phyloP scores from a whole-genome alignment of 306 rosid genomes.

The Pyrus communis region DNA sequence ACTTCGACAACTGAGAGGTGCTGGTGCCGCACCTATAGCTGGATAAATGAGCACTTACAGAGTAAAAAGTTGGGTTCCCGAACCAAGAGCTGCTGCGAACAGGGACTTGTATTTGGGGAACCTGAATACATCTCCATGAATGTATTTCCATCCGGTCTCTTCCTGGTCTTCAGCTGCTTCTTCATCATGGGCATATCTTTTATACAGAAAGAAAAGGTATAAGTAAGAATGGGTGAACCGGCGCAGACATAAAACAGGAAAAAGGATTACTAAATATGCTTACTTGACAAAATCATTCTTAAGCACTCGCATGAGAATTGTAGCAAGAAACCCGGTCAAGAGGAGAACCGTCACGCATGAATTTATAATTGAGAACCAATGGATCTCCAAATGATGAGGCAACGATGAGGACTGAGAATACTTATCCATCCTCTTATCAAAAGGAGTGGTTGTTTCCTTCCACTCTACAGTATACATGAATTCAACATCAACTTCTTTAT shows the following conservation, averaged over 20 bases:
- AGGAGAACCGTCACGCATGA: conserved; percentile 85
- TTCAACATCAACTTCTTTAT: conserved; percentile 51
- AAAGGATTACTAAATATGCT: conserved; percentile 13
- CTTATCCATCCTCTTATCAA: conserved; percentile 83
- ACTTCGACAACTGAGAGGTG: not conserved
- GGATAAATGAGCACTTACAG: conserved; percentile 26
- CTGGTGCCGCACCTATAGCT: not conserved
- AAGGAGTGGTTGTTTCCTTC: conserved; percentile 68
- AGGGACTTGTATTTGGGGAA: conserved; percentile 35
- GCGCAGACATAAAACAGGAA: not conserved
- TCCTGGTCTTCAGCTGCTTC: conserved; percentile 52
- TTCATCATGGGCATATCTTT: conserved; percentile 48
- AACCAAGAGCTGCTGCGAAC: conserved; percentile 45
- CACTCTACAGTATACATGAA: conserved; percentile 67
- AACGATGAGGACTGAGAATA: conserved; percentile 59
- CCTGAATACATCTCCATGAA: conserved; percentile 51
- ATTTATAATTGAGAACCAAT: conserved; percentile 86
- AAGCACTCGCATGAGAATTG: conserved; percentile 77
- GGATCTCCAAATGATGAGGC: conserved; percentile 85
- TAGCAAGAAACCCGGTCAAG: conserved; percentile 76
- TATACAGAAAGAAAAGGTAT: not conserved
- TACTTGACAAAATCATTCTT: conserved; percentile 94
- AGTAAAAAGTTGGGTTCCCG: conserved; percentile 45
- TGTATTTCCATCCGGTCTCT: conserved; percentile 56
- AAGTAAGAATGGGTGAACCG: not conserved